Evolutionary conservation across 805 yeast genomes (phyloP).

Genomic region (Lipomyces kockii): DNA sequence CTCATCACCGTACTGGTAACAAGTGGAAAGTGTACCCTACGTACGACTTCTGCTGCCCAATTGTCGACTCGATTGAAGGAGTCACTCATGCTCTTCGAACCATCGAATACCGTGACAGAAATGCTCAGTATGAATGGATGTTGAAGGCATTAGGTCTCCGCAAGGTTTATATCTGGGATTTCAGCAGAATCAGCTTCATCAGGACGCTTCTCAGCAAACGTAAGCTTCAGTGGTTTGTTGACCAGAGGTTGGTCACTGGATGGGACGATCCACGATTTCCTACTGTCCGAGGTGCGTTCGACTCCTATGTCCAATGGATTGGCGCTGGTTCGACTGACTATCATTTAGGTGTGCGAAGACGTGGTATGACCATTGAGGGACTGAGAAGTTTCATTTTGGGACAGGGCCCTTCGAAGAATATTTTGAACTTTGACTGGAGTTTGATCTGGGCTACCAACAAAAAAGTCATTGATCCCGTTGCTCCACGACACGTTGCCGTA

Average conservation of each 20-base stretch:
- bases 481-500: slow-evolving; percentile 93
- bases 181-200: slow-evolving; percentile 94
- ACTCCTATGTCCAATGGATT: background rate
- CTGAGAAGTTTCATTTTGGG: slow-evolving; percentile 88
- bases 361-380: slow-evolving; percentile 99
- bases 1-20: slow-evolving; percentile 95
- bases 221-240: slow-evolving; percentile 99
- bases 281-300: slow-evolving; percentile 80
- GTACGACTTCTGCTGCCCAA: slow-evolving; percentile 97
- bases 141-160: slow-evolving; percentile 78
- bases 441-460: slow-evolving; percentile 97
- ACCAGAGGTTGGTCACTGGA: slow-evolving; percentile 79
- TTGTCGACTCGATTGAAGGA: slow-evolving; percentile 94
- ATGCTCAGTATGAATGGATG: slow-evolving; percentile 98
- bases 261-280: slow-evolving; percentile 99
- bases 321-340: background rate
- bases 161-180: slow-evolving; percentile 97
- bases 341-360: slow-evolving; percentile 72
- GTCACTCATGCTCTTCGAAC: slow-evolving; percentile 98
- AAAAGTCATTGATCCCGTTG: slow-evolving; percentile 94
- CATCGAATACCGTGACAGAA: slow-evolving; percentile 98
- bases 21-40: slow-evolving; percentile 97
- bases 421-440: slow-evolving; percentile 96
- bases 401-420: slow-evolving; percentile 98
- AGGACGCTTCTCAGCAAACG: slow-evolving; percentile 95